Conservation (phyloP, 2,329 filamentous ascomycete species). For the Xylariomycetidae sp. region DNA sequence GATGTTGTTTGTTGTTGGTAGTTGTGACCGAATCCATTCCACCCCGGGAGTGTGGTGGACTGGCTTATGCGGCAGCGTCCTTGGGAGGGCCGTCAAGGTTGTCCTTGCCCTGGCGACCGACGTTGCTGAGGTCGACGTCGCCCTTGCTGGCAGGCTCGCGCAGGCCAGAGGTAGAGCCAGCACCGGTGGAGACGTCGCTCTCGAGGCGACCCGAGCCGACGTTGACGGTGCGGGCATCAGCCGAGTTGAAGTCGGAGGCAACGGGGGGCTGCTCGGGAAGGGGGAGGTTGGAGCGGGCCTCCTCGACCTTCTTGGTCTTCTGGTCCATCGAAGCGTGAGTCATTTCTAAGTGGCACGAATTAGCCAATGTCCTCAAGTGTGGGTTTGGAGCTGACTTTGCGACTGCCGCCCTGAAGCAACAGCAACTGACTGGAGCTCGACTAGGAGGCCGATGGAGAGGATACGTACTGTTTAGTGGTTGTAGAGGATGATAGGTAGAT, state of each 20-base stretch:
- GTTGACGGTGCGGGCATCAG: constrained; percentile 62
- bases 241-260: constrained; percentile 74
- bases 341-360: constrained; percentile 5
- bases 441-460: neutral
- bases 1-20: too few species aligned
- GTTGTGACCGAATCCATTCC: too few species aligned
- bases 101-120: constrained; percentile 61
- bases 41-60: too few species aligned
- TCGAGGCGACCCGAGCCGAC: constrained; percentile 57
- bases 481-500: neutral
- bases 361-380: constrained; percentile 2
- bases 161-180: constrained; percentile 44
- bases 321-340: constrained; percentile 9
- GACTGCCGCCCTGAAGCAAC: too few species aligned
- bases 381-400: too few species aligned
- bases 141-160: constrained; percentile 54
- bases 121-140: constrained; percentile 48
- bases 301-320: constrained; percentile 47
- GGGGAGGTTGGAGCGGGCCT: constrained; percentile 66
- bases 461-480: constrained; percentile 4
- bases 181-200: constrained; percentile 46
- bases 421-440: neutral
- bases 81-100: constrained; percentile 48
- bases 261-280: constrained; percentile 71
- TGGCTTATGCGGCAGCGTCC: constrained; percentile 39